phyloP scores from a whole-genome alignment of 2,329 filamentous ascomycete species.

The Fusarium sp. region DNA sequence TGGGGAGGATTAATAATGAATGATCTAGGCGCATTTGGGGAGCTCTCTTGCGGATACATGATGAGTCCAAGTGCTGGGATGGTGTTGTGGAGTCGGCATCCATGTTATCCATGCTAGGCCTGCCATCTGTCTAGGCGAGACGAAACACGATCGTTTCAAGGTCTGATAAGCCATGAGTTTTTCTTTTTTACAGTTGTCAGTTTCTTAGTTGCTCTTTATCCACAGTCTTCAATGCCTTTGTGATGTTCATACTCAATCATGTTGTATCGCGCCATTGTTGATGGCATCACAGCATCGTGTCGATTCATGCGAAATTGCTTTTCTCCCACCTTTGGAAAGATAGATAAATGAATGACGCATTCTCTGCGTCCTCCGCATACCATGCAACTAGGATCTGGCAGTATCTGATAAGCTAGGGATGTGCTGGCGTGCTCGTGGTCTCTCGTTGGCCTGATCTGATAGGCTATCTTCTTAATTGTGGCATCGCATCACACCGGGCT shows the following conservation, averaged over 20 bases:
- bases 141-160: slow-evolving; percentile 25
- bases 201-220: slow-evolving; percentile 8
- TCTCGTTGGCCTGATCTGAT: slow-evolving; percentile 14
- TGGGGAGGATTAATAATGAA: slow-evolving; percentile 41
- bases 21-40: slow-evolving; percentile 25
- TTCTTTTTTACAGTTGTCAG: slow-evolving; percentile 5
- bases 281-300: slow-evolving; percentile 9
- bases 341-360: slow-evolving; percentile 41
- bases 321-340: slow-evolving; percentile 4
- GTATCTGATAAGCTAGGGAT: slow-evolving; percentile 41
- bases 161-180: slow-evolving; percentile 4
- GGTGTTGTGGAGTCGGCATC: slow-evolving; percentile 38
- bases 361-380: slow-evolving; percentile 11
- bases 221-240: not conserved
- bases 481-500: slow-evolving; percentile 18
- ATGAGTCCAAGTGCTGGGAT: slow-evolving; percentile 41
- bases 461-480: slow-evolving; percentile 14
- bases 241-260: not conserved
- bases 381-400: slow-evolving; percentile 38
- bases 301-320: slow-evolving; percentile 9
- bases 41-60: slow-evolving; percentile 36
- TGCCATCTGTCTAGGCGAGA: slow-evolving; percentile 18
- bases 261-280: slow-evolving; percentile 11
- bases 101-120: not conserved
- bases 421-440: slow-evolving; percentile 27